phyloP scores from a whole-genome alignment of 192 early-diverging fungal genomes.

The Haplosporangium gracile region DNA sequence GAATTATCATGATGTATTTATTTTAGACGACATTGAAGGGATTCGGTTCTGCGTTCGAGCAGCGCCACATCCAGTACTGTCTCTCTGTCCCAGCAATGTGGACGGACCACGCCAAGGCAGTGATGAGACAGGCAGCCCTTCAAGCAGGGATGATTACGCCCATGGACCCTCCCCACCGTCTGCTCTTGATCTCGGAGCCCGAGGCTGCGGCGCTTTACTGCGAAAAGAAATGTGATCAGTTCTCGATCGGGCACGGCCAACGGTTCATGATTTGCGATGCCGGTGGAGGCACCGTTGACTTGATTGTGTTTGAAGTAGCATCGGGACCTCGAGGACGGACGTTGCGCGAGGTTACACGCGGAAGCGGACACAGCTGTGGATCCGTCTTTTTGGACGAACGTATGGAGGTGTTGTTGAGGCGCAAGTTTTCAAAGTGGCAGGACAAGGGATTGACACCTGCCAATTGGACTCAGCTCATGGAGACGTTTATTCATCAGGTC shows the following conservation, averaged over 20 bases:
- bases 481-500: slow-evolving; percentile 63
- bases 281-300: slow-evolving; percentile 59
- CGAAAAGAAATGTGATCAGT: slow-evolving; percentile 55
- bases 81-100: slow-evolving; percentile 70
- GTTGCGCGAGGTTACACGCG: slow-evolving; percentile 60
- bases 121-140: slow-evolving; percentile 64
- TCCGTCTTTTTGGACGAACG: slow-evolving; percentile 63
- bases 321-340: slow-evolving; percentile 53
- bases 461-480: slow-evolving; percentile 55
- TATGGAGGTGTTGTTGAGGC: slow-evolving; percentile 54
- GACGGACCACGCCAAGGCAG: slow-evolving; percentile 63
- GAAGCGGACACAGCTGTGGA: slow-evolving; percentile 62
- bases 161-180: slow-evolving; percentile 58
- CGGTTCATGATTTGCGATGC: slow-evolving; percentile 61
- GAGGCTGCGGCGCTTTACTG: slow-evolving; percentile 49
- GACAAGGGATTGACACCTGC: slow-evolving; percentile 32
- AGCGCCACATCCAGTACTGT: slow-evolving; percentile 62
- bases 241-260: slow-evolving; percentile 38
- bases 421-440: slow-evolving; percentile 53
- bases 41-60: slow-evolving; percentile 64
- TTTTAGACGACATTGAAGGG: slow-evolving; percentile 45
- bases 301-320: slow-evolving; percentile 64
- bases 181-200: slow-evolving; percentile 56
- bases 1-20: neutral
- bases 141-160: slow-evolving; percentile 59